phyloP scores from a whole-genome alignment of 2,329 filamentous ascomycete genomes.

The Colletotrichum horii region DNA sequence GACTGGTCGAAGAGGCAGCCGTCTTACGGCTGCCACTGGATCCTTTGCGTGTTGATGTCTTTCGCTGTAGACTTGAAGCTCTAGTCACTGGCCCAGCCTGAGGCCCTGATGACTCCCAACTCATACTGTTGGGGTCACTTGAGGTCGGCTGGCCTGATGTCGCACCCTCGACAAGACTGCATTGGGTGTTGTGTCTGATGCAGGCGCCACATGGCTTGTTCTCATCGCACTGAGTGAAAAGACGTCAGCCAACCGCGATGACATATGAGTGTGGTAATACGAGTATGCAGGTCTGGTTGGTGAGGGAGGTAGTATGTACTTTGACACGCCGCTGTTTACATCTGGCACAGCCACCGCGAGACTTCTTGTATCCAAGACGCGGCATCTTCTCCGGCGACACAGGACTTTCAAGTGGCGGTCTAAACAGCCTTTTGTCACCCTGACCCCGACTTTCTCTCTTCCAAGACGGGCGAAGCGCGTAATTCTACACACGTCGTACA shows the following conservation, averaged over 20 bases:
- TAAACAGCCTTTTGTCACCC: not conserved
- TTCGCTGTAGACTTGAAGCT: not conserved
- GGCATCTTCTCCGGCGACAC: conserved; percentile 21
- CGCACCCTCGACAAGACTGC: conserved; percentile 29
- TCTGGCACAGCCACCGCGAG: conserved; percentile 37
- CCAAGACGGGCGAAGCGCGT: not conserved
- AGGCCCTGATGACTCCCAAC: not conserved
- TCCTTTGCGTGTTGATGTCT: not conserved
- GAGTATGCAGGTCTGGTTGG: not conserved
- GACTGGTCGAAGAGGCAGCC: not conserved
- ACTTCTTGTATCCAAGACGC: conserved; percentile 40
- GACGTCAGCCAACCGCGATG: not conserved
- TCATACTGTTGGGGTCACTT: not conserved
- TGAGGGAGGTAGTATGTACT: conserved; percentile 23
- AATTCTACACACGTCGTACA: not conserved
- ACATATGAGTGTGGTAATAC: not conserved
- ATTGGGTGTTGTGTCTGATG: conserved; percentile 37
- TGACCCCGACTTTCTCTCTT: not conserved
- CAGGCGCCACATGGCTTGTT: conserved; percentile 41
- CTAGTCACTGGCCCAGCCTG: not conserved
- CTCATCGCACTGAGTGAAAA: conserved; percentile 39
- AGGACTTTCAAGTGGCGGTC: not conserved
- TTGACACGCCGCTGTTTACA: conserved; percentile 42
- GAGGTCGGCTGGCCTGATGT: conserved; percentile 4
- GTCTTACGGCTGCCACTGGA: not conserved